Evolutionary conservation across 208 protist species (phyloP).

Genomic region (Crithidia expoeki): DNA sequence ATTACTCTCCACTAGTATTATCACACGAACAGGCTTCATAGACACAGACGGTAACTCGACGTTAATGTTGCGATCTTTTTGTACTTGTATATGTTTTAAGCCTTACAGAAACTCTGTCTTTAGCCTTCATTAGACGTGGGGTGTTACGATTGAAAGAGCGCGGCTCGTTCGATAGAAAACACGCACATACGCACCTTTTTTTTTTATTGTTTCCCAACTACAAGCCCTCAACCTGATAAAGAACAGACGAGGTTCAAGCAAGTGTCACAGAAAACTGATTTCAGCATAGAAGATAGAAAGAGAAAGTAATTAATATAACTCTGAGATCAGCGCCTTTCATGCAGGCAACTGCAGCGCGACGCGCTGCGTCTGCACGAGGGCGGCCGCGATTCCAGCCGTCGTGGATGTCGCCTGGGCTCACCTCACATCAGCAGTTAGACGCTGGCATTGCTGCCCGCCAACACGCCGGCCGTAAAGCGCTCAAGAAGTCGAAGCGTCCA

Average conservation of each 20-base stretch:
- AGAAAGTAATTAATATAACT: not conserved
- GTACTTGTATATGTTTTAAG: slow-evolving; percentile 3
- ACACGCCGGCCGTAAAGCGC: slow-evolving; percentile 62
- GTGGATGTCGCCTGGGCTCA: slow-evolving; percentile 64
- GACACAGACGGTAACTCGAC: no score
- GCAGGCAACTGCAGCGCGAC: slow-evolving; percentile 19
- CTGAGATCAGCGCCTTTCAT: slow-evolving; percentile 19
- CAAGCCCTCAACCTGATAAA: no score
- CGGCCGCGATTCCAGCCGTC: slow-evolving; percentile 37
- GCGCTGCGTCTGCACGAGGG: slow-evolving; percentile 21
- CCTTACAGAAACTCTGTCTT: not conserved
- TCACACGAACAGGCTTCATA: no score
- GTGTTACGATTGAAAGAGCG: no score
- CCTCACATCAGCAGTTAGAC: slow-evolving; percentile 82
- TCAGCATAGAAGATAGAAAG: not conserved
- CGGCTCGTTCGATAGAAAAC: not conserved
- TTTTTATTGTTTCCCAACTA: not conserved
- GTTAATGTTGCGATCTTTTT: not conserved
- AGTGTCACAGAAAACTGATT: no score
- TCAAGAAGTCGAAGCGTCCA: slow-evolving; percentile 73
- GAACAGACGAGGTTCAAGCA: no score
- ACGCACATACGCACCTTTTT: not conserved
- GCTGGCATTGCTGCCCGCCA: slow-evolving; percentile 77
- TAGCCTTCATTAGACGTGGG: no score
- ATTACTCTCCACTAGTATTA: no score